Base-by-base conservation (phyloP, 768 basidiomycete species). In the Leucogyrophana mollusca region DNA sequence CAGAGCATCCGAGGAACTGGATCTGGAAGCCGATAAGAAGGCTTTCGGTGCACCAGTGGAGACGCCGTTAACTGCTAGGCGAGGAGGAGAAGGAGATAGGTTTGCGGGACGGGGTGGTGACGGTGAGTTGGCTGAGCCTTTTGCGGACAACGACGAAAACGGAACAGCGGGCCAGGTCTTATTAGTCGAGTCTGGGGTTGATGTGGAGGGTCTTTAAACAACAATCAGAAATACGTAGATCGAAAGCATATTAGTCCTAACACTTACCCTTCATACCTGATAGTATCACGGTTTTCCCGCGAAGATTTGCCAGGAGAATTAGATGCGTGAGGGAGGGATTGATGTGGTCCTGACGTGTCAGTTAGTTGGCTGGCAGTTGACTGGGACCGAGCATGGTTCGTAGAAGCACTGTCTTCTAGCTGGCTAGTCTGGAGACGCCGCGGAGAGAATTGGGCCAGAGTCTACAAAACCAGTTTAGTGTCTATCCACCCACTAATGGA, bases 371-470 rank as follows among this genome's bases (percentile, higher is more conserved):
- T 30, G 27, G 27, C 27, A 30, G 27, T 7, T 30, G 46, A 40
- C 13, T 25, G 50, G 20, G 45, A 36, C 18, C 52, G 55, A 35
- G 54, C 53, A 45, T 67, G 56, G 23, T 46, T 49, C 13, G 53
- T 50, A 21, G 47, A 54, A 36, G 44, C 22, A 42, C 60, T 58
- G 23, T 64, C 61, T 18, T 56, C 61, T 5, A 49, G 16, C 20
- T 36, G 40, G 27, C 43, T 33, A 21, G 56, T 55, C 43, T 56
- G 59, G 36, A 74, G 47, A 40, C 49, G 49, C 14, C 77, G 77
- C 5, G 85, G 85, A 24, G 85, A 87, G 42, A 87, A 78, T 49
- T 83, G 80, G 11, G 77, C 81, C 57, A 87, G 71, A 43, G 77
- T 77, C 82, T 86, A 53, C 33, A 47, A 40, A 60, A n/a, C n/a